A percentile compares a stretch with the other conserved stretches of the same genome.
Evolutionary conservation across 1,284 basidiomycete genomes (phyloP).

Genomic region (Apiotrichum montevideense): DNA sequence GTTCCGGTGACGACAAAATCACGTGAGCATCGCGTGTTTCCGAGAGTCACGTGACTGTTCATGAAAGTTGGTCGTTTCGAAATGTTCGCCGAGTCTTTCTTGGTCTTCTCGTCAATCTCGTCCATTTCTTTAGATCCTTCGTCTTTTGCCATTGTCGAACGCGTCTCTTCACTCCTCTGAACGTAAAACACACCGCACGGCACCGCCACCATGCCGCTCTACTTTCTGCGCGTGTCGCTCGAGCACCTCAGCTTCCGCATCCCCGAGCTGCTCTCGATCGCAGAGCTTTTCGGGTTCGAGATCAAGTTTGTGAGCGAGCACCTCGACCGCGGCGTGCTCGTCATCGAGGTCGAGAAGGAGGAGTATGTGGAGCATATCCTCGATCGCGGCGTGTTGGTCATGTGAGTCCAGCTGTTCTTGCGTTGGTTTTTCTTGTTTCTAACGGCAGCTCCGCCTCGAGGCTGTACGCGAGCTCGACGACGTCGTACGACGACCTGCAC

Average conservation of each 20-base stretch:
- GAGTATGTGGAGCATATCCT: slow-evolving; percentile 69
- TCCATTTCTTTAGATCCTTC: too few relatives aligned
- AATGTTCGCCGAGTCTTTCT: neutral
- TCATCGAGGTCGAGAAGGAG: slow-evolving; percentile 63
- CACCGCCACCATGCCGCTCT: slow-evolving; percentile 44
- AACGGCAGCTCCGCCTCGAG: slow-evolving; percentile 63
- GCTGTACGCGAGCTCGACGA: slow-evolving; percentile 61
- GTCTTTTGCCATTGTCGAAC: too few relatives aligned
- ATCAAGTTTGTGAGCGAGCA: slow-evolving; percentile 38
- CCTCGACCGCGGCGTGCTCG: slow-evolving; percentile 55
- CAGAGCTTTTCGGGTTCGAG: slow-evolving; percentile 34
- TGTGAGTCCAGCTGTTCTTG: slow-evolving; percentile 50
- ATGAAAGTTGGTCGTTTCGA: neutral
- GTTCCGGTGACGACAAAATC: too few relatives aligned
- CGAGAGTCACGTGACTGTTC: slow-evolving; percentile 1
- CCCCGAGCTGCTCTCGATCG: slow-evolving; percentile 59
- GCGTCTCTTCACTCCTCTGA: too few relatives aligned
- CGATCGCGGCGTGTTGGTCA: slow-evolving; percentile 72
- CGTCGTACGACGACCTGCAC: slow-evolving; percentile 63
- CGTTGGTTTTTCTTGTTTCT: neutral
- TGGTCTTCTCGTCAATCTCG: too few relatives aligned
- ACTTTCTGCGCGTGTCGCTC: slow-evolving; percentile 71
- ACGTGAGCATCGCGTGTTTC: too few relatives aligned
- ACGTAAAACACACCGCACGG: neutral
- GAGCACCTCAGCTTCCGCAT: slow-evolving; percentile 71